These are phyloP conservation scores for Ramalina intermedia DNA, from an alignment of 495 filamentous ascomycete genomes.

Conservation along the genomic window DNA sequence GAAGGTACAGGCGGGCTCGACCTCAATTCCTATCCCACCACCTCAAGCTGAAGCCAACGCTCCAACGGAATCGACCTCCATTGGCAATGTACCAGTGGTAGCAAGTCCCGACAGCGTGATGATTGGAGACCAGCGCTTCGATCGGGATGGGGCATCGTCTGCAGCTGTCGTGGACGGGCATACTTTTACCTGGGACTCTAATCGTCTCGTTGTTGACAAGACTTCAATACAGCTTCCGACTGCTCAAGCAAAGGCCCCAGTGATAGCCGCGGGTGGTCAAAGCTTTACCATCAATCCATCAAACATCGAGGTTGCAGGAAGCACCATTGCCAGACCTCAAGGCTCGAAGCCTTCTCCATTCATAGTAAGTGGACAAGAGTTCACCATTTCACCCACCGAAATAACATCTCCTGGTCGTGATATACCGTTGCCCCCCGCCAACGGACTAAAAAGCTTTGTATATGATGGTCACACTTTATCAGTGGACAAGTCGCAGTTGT, in stretches of 20 bases:
- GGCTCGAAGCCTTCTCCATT: slow-evolving; percentile 6
- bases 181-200: slow-evolving; percentile 11
- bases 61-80: slow-evolving; percentile 1
- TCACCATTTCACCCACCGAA: slow-evolving; percentile 2
- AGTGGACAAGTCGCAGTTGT: slow-evolving; percentile 9
- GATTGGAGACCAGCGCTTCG: slow-evolving; percentile 10
- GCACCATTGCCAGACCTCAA: slow-evolving; percentile 9
- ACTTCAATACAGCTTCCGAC: slow-evolving; percentile 10
- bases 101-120: slow-evolving; percentile 6
- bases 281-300: slow-evolving; percentile 13
- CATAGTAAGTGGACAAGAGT: neutral
- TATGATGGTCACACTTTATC: slow-evolving; percentile 14
- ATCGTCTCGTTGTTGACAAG: slow-evolving; percentile 5
- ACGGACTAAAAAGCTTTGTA: neutral
- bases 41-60: neutral
- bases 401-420: slow-evolving; percentile 3
- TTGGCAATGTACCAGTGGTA: slow-evolving; percentile 6
- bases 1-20: slow-evolving; percentile 5
- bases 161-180: slow-evolving; percentile 10
- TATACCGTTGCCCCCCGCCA: slow-evolving; percentile 1
- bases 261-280: slow-evolving; percentile 13
- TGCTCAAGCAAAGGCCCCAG: neutral
- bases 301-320: slow-evolving; percentile 12
- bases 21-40: slow-evolving; percentile 9
- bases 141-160: neutral